Evolutionary conservation across 257 asterid genomes (phyloP).

Genomic region (Lithospermum erythrorhizon): DNA sequence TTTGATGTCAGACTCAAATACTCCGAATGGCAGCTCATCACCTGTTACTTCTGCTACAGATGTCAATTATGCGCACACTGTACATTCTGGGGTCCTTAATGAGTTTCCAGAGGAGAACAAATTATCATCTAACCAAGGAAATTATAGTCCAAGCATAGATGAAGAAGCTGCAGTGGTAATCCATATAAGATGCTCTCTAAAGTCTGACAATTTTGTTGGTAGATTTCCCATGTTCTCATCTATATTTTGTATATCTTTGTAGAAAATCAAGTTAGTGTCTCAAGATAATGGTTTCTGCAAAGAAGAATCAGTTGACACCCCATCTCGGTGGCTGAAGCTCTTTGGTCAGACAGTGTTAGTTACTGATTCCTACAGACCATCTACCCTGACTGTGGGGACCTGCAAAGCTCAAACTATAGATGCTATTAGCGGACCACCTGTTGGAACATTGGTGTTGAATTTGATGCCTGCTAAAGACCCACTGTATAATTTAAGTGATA

Average conservation of each 20-base stretch:
- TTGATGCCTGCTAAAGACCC: constrained; percentile 21
- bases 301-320: constrained; percentile 36
- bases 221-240: not conserved
- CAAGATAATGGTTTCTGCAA: constrained; percentile 20
- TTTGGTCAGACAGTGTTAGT: constrained; percentile 71
- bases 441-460: constrained; percentile 15
- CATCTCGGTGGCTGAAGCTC: constrained; percentile 57
- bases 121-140: constrained; percentile 23
- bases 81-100: constrained; percentile 23
- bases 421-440: constrained; percentile 16
- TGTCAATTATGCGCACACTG: constrained; percentile 9
- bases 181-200: not conserved
- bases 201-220: not conserved
- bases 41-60: constrained; percentile 39
- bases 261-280: constrained; percentile 42
- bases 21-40: constrained; percentile 32
- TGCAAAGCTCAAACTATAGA: constrained; percentile 22
- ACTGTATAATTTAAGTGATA: constrained; percentile 5
- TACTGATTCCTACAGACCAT: constrained; percentile 23
- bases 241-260: constrained; percentile 11
- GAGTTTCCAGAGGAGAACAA: constrained; percentile 23
- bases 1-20: constrained; percentile 21
- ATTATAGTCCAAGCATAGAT: constrained; percentile 31
- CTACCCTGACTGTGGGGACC: constrained; percentile 16
- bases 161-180: constrained; percentile 43